Percentiles rank a stretch among this genome's conserved stretches.
Conservation (phyloP, 805 yeast species). For the Lachancea nothofagi region DNA sequence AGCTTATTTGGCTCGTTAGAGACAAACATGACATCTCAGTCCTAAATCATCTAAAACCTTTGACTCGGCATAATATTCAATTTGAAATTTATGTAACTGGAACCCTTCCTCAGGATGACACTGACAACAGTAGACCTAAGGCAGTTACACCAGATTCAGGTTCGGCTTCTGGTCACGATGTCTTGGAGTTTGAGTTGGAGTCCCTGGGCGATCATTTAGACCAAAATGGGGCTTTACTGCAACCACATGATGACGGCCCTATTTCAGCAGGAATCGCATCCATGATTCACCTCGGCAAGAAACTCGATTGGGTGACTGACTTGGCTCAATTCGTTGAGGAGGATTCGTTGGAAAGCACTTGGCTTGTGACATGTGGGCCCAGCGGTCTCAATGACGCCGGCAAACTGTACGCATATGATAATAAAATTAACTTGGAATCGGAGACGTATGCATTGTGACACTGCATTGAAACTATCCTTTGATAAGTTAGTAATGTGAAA, state of each 20-base stretch:
- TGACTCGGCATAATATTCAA: background rate
- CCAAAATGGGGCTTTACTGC: slow-evolving; percentile 17
- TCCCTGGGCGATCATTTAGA: slow-evolving; percentile 14
- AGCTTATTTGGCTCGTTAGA: slow-evolving; percentile 51
- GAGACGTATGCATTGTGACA: slow-evolving; percentile 22
- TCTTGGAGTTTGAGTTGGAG: slow-evolving; percentile 19
- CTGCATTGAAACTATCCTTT: background rate
- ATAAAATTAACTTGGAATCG: slow-evolving; percentile 18
- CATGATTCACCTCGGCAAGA: slow-evolving; percentile 19
- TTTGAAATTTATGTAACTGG: slow-evolving; percentile 11
- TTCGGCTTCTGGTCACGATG: slow-evolving; percentile 8
- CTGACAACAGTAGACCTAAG: background rate
- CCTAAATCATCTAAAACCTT: slow-evolving; percentile 24
- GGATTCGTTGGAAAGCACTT: slow-evolving; percentile 17
- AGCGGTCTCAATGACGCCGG: slow-evolving; percentile 20
- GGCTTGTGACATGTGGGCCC: slow-evolving; percentile 32
- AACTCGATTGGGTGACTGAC: slow-evolving; percentile 27
- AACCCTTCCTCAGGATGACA: slow-evolving; percentile 10
- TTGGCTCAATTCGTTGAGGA: slow-evolving; percentile 19
- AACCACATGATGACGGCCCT: background rate
- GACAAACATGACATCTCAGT: slow-evolving; percentile 44
- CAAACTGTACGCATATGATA: slow-evolving; percentile 17
- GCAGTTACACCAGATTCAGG: background rate
- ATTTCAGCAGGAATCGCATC: slow-evolving; percentile 14
- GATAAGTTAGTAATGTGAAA: no score